Evolutionary conservation across 108 stramenopile genomes (phyloP), one percentile per base, ranked within the genome.

Genomic region (Cyclotella distinguenda): DNA sequence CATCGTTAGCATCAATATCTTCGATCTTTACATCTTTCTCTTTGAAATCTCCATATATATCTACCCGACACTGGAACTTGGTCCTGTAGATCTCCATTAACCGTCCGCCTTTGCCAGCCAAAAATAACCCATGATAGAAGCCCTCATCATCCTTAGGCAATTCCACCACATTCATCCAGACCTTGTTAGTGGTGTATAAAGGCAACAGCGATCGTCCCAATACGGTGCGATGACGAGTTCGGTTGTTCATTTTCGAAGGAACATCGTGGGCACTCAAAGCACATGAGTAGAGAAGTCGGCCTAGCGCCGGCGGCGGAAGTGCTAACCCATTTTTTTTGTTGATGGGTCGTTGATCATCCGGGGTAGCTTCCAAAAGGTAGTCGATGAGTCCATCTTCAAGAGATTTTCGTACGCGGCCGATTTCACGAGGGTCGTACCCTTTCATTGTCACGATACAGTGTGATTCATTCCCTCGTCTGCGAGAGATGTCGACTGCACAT

Each of bases 81-180:
- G 34, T 62, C 40, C 68, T 56, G 44, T 77, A 77, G 32, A 69
- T 65, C n/a, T 59, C 48, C 1, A 60, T 19, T 2, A 60, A 42
- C 2, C 32, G 33, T 31, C 64, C 43, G 21, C 32, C 21, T 30
- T 61, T 63, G 31, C 70, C 62, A 5, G 68, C 68, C 18, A 77
- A 47, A 30, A 77, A 77, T 0, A 68, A 27, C 19, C 76, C 76
- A 45, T 77, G 76, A 34, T 42, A 70, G 43, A 52, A 63, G 7
- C 42, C 49, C 2, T 49, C n/a, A 13, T 57, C 47, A 52, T 77
- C 76, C 31, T 47, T 40, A 22, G 76, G 76, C 31, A 77, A 53
- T 31, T 69, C 76, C 22, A 57, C 40, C 2, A 70, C 64, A 40
- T 77, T 77, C 76, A 77, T 77, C 76, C 76, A 77, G 0, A 77